These are phyloP conservation scores for Xylogone sp. DNA, from an alignment of 2,329 filamentous ascomycete species.

Conservation along the genomic window DNA sequence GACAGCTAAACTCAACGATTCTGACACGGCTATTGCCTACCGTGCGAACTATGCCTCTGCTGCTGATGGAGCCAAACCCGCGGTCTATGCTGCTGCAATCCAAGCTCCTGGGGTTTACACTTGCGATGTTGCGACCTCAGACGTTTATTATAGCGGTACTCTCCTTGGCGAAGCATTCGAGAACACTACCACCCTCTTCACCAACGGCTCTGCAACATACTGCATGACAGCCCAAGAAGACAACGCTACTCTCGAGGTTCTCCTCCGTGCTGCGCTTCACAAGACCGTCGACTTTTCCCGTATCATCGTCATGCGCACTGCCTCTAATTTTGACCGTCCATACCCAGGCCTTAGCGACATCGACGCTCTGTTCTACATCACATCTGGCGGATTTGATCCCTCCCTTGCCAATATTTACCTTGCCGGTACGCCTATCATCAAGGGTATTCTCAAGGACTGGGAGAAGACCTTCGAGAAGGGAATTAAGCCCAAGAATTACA, in stretches of 20 bases:
- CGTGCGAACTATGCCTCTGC: constrained; percentile 46
- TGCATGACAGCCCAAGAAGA: constrained; percentile 73
- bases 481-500: constrained; percentile 57
- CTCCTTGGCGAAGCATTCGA: constrained; percentile 61
- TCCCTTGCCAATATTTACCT: constrained; percentile 63
- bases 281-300: constrained; percentile 61
- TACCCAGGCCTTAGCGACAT: constrained; percentile 52
- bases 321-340: constrained; percentile 68
- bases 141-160: constrained; percentile 66
- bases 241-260: constrained; percentile 63
- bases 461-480: constrained; percentile 53
- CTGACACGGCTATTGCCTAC: constrained; percentile 44
- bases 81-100: constrained; percentile 38
- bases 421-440: constrained; percentile 61
- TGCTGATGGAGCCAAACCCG: constrained; percentile 36
- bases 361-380: constrained; percentile 54
- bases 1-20: constrained; percentile 50
- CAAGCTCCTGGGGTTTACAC: constrained; percentile 51
- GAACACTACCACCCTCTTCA: constrained; percentile 59
- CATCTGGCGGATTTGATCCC: constrained; percentile 62
- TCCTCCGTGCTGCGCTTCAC: constrained; percentile 55
- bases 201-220: constrained; percentile 64
- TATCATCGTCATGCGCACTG: constrained; percentile 65
- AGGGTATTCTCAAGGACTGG: constrained; percentile 57
- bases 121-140: constrained; percentile 66